Conservation (phyloP, 2,329 filamentous ascomycete genomes). For the Paracamarosporium sp. region DNA sequence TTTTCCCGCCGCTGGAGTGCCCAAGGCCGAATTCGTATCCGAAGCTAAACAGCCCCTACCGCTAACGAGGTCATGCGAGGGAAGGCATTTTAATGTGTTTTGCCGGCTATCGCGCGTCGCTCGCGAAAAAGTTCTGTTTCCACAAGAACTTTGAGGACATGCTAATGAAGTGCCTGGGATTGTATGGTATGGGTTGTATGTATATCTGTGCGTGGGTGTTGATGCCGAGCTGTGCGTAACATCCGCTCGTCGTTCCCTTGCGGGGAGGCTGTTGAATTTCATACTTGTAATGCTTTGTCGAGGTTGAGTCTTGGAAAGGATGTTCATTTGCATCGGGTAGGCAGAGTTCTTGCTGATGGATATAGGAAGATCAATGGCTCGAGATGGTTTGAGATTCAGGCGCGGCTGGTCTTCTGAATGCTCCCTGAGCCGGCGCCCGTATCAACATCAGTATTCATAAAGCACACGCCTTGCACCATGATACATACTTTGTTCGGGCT, state of each 20-base stretch:
- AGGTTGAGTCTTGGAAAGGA: not conserved
- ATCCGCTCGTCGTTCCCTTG: not conserved
- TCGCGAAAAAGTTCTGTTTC: not conserved
- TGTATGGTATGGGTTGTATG: not conserved
- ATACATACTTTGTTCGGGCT: not conserved
- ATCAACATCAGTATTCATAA: not conserved
- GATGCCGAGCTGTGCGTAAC: not conserved
- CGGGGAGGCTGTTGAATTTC: not conserved
- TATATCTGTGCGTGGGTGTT: not conserved
- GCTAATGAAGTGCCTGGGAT: not conserved
- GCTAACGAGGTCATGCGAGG: not conserved
- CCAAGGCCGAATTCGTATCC: not conserved
- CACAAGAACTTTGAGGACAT: not conserved
- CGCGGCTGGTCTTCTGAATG: not conserved
- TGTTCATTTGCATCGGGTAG: not conserved
- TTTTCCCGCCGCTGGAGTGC: not conserved
- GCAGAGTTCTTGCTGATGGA: not conserved
- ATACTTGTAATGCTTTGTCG: not conserved
- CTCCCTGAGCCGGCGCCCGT: not conserved
- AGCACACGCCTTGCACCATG: not conserved
- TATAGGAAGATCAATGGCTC: not conserved
- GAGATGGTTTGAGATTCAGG: not conserved
- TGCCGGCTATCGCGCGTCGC: no score
- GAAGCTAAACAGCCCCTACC: not conserved
- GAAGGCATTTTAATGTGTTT: no score